Base-by-base conservation (phyloP, 352 stramenopile species). In the Plasmopara viticola region DNA sequence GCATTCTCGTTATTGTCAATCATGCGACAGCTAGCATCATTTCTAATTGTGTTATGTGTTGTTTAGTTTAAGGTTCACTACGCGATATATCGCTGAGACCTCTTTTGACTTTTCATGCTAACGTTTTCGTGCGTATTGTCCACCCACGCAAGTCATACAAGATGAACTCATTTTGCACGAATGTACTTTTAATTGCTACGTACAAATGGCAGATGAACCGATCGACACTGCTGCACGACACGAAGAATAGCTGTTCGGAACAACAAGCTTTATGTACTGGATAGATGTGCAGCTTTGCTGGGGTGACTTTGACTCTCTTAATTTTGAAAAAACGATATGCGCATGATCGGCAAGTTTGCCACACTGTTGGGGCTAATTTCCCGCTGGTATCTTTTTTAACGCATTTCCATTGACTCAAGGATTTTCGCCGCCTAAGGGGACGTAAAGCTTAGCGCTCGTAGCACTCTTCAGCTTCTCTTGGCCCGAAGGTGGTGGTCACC, bases 121-220 rank as follows among this genome's bases (percentile, higher is more conserved):
- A 38, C 10, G 15, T 45, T 5, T 31, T 12, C 29, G 10, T 33
- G 40, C 9, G 17, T 13, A 37, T 28, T 47, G 42, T 18, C 9
- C 97, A 99, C 70, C 97, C 97, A 38, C 80, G 97, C 44, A 99
- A 99, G 74, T 98, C 90, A 31, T 99, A 99, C 84, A 99, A 99
- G 78, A 99, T 99, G 97, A 99, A 99, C 78, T 98, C 91, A 53
- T 99, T 95, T 41, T 99, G 96, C 68, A 97, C 97, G 18, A 97
- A 99, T 80, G 87, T 99, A 48, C 78, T 99, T 40, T 77, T 99
- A 6, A 99, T 99, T 58, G 96, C 96, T 8, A 90, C 96, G 10
- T 98, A 99, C 82, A 99, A 99, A 78, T 99, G 97, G 97, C 86
- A 96, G 49, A 90, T 91, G 62, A 80, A 80, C 12, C 71, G 81